A percentile compares a stretch with the other conserved stretches of the same genome.
These are phyloP conservation scores for Sonneratia caseolaris DNA, from an alignment of 345 rosid genomes.

Conservation along the genomic window DNA sequence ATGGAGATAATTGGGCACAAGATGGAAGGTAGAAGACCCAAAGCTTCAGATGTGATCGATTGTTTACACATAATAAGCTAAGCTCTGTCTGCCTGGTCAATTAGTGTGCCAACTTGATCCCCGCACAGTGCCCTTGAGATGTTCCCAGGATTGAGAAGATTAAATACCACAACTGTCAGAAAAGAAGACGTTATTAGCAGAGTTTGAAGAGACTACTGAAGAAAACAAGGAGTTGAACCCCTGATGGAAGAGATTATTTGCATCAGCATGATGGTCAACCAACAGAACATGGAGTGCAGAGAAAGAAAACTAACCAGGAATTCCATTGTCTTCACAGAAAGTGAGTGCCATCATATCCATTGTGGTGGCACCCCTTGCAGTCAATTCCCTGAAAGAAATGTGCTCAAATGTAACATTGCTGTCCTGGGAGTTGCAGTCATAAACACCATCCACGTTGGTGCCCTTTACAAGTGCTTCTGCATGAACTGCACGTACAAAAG, in stretches of 20 bases:
- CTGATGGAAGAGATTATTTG: not conserved
- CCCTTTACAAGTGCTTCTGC: conserved; percentile 89
- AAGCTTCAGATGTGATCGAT: not conserved
- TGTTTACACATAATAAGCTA: not conserved
- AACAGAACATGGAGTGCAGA: not conserved
- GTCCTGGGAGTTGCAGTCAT: conserved; percentile 59
- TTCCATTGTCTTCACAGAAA: conserved; percentile 75
- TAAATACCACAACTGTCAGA: conserved; percentile 65
- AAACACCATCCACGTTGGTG: conserved; percentile 63
- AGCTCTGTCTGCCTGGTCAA: conserved; percentile 48
- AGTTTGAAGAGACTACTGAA: not conserved
- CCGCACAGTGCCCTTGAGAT: conserved; percentile 79
- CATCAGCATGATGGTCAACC: not conserved
- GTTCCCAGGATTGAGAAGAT: conserved; percentile 78
- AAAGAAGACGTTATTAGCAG: not conserved
- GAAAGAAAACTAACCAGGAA: conserved; percentile 60
- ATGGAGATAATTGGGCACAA: not conserved
- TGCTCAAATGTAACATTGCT: conserved; percentile 55
- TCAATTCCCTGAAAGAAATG: conserved; percentile 56
- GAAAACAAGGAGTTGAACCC: not conserved
- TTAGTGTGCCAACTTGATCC: conserved; percentile 78
- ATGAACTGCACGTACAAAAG: conserved; percentile 36
- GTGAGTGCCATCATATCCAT: conserved; percentile 79
- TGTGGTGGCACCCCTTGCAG: conserved; percentile 51
- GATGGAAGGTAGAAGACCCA: not conserved